Conservation (phyloP, 176 grass and related monocot species). For the Avena sativa region DNA sequence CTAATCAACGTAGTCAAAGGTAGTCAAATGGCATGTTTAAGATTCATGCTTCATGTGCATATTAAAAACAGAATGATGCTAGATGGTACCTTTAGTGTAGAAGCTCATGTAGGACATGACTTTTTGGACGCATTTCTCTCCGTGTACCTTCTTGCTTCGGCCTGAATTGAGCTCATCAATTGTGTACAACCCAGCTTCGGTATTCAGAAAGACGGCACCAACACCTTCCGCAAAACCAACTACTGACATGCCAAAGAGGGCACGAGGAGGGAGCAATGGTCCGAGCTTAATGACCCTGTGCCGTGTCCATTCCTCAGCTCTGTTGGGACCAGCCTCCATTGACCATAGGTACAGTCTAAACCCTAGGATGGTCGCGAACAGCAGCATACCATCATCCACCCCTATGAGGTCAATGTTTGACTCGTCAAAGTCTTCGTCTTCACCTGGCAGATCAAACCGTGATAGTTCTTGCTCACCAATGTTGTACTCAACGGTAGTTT, state of each 20-base stretch:
- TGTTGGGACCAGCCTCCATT: neutral
- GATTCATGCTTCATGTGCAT: neutral
- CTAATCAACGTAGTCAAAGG: neutral
- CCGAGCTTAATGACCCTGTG: neutral
- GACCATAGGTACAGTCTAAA: neutral
- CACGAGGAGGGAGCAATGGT: neutral
- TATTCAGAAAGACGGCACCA: conserved; percentile 11
- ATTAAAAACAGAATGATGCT: neutral
- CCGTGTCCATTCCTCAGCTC: neutral
- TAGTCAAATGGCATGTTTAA: neutral
- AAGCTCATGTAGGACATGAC: conserved; percentile 1
- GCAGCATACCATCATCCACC: neutral
- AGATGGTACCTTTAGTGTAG: conserved; percentile 10
- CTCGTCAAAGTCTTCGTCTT: neutral
- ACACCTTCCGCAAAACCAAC: conserved; percentile 22
- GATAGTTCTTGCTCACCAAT: neutral
- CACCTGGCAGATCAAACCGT: neutral
- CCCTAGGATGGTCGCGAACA: neutral
- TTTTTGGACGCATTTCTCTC: neutral
- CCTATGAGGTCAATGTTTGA: neutral
- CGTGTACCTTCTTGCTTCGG: neutral
- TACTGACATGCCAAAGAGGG: neutral
- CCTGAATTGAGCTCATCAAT: neutral
- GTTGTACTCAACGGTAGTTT: neutral
- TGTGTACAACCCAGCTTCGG: neutral